Base-by-base conservation (phyloP, 163 green algal species). In the Coccomyxa subellipsoidea region DNA sequence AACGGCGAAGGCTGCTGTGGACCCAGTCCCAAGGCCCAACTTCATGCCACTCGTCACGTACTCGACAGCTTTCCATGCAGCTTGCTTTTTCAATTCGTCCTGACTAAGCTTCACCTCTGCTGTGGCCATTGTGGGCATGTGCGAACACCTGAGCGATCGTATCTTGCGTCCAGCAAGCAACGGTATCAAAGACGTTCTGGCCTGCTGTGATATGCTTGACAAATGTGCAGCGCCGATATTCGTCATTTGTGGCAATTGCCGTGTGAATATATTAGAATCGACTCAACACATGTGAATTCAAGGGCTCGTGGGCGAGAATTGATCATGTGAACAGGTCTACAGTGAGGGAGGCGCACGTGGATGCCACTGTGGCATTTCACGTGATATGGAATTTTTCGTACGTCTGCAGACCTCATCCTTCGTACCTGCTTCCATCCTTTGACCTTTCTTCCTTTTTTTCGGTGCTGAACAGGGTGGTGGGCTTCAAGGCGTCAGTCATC, bases 41-140 rank as follows among this genome's bases (percentile, higher is more conserved):
- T 97, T 91, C 93, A 97, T 96, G 83, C 94, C 96, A 83, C 90
- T 97, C 90, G 97, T 95, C 23, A 99, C 96, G 87, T 99, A 98
- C 23, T 98, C 95, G 21, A 98, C 94, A 25, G 95, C 95, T 89
- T 97, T 97, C 87, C 89, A 97, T n/a, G 94, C 95, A n/a, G 95
- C 95, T 90, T 97, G 81, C 80, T 88, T 80, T 84, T 92, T 92
- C 15, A 92, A 83, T 85, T 92, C 88, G 54, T 92, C 88, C 80
- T 89, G 84, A 34, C 47, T 59, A 12, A 59, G 4, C 47, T 59
- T 59, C 47, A 59, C 76, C 47, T 59, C 47, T 59, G 47, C 47
- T 27, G 21, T 73, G 2, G 40, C 47, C 77, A 81, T 47, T 34
- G 38, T 66, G 35, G 27, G 7, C 76, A 5, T 75, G 69, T 2